Base-by-base conservation (phyloP, 2,329 filamentous ascomycete species). In the Proliferodiscus dingleyae region DNA sequence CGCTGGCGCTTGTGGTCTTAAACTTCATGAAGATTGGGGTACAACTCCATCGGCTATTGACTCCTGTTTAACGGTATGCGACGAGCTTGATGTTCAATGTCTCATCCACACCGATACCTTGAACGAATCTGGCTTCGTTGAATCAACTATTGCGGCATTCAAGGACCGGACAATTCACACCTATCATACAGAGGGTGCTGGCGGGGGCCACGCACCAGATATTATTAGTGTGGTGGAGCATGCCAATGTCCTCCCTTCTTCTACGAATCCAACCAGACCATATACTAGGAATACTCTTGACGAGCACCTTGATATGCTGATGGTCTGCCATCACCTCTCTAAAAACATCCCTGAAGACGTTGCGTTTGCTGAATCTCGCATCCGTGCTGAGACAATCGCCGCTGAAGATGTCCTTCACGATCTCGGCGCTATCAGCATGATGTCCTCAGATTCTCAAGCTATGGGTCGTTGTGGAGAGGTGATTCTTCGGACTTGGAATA, bases 391-490 rank as follows among this genome's bases (percentile, higher is more conserved):
- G 70, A 97, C 91, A 28, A 97, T 97, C 62, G 91, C 90, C 0
- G 91, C 91, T 19, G 91, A 97, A 71, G 91, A 97, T 64, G 89
- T 97, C 1, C 79, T 97, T 15, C 91, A 97, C 64, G 91, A 97
- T 60, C 75, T 95, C 1, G 91, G 91, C 46, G 91, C 91, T 53
- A 96, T 97, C 67, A 89, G 84, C 66, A 97, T 97, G 90, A 95
- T 97, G 88, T 89, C 83, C 49, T 90, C 85, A 1, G 91, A 97
- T 69, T 91, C 86, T 0, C 91, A 97, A 68, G 91, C 91, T 59
- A 97, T 97, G 91, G 91, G 91, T 46, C 85, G 91, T 41, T 95
- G 89, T 63, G 91, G 91, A 53, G 91, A 97, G 70, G 91, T 97
- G 43, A 81, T 97, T 50, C 73, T 94, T 19, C 80, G 91, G 10